Evolutionary conservation across 192 early-diverging fungal species (phyloP).

Genomic region (Umbelopsis ramanniana): DNA sequence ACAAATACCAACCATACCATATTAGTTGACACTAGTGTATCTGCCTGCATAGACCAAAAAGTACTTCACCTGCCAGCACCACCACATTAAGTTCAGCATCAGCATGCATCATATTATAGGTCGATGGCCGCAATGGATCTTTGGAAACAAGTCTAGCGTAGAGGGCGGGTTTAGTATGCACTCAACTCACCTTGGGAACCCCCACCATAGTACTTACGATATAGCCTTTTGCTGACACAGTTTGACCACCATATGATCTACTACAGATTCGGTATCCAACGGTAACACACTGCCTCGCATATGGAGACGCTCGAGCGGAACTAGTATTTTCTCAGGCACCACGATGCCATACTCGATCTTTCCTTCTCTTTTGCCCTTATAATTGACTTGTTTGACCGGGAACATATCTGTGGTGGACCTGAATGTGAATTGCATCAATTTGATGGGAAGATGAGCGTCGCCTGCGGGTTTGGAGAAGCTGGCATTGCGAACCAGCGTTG

Average conservation of each 20-base stretch:
- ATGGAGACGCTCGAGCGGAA: background rate
- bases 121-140: conserved; percentile 5
- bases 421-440: background rate
- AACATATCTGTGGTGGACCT: background rate
- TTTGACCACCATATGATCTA: background rate
- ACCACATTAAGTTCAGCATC: background rate
- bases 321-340: background rate
- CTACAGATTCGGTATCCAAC: background rate
- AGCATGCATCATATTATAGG: background rate
- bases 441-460: background rate
- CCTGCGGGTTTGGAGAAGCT: background rate
- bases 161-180: background rate
- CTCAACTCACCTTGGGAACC: background rate
- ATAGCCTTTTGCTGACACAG: background rate
- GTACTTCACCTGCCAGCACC: background rate
- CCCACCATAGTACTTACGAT: background rate
- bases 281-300: background rate
- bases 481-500: background rate
- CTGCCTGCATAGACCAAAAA: background rate
- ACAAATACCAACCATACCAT: background rate
- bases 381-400: background rate
- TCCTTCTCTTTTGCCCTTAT: background rate
- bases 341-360: background rate
- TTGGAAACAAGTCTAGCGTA: background rate
- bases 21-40: background rate